Evolutionary conservation across 1,284 basidiomycete genomes (phyloP).

Genomic region (Rhodotorula mucilaginosa): DNA sequence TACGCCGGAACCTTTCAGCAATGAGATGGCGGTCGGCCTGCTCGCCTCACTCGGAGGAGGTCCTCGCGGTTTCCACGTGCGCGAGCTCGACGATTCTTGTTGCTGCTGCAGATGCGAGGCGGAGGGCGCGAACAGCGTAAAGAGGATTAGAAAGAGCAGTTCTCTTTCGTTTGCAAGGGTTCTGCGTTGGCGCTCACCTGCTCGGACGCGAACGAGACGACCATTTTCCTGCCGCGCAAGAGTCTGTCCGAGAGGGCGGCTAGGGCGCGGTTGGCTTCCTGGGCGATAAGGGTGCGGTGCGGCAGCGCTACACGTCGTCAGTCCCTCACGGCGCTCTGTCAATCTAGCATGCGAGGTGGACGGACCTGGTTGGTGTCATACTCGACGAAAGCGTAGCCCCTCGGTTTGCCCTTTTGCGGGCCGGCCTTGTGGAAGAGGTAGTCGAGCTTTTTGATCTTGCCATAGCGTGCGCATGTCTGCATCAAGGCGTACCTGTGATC

Average conservation of each 20-base stretch:
- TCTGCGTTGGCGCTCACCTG: slow-evolving; percentile 54
- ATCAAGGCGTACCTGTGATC: slow-evolving; percentile 72
- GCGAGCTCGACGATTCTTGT: background rate
- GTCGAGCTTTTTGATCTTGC: slow-evolving; percentile 87
- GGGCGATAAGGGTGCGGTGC: slow-evolving; percentile 18
- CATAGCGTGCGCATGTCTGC: slow-evolving; percentile 84
- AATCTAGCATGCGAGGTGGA: slow-evolving; percentile 40
- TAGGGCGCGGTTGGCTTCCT: slow-evolving; percentile 85
- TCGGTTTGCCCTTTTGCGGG: slow-evolving; percentile 79
- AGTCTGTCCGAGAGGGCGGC: slow-evolving; percentile 72
- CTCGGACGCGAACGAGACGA: slow-evolving; percentile 71
- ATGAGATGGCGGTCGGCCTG: slow-evolving; percentile 79
- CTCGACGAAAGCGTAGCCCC: slow-evolving; percentile 93
- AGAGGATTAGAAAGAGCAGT: background rate
- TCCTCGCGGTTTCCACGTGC: slow-evolving; percentile 22
- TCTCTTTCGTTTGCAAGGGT: too few relatives aligned
- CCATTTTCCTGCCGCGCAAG: slow-evolving; percentile 77
- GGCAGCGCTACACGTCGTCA: slow-evolving; percentile 1
- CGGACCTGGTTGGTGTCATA: slow-evolving; percentile 74
- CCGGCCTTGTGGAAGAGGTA: slow-evolving; percentile 94
- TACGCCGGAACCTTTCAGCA: slow-evolving; percentile 69
- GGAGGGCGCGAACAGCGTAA: slow-evolving; percentile 39
- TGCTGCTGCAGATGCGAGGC: slow-evolving; percentile 13
- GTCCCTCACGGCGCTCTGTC: too few relatives aligned
- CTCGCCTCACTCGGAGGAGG: slow-evolving; percentile 50